Base-by-base conservation (phyloP, 2,329 filamentous ascomycete species). In the Plenodomus lindquistii region DNA sequence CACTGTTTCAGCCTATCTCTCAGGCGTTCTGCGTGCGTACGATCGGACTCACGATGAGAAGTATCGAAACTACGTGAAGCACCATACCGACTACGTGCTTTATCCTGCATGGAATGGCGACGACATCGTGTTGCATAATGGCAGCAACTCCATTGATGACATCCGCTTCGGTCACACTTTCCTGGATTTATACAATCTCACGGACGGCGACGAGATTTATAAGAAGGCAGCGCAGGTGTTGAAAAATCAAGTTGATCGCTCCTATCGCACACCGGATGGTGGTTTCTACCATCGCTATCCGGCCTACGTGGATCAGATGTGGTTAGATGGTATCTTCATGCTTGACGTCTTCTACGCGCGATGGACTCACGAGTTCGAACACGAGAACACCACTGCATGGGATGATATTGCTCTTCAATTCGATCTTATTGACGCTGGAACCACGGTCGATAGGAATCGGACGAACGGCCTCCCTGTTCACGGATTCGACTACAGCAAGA, bases 211-310 rank as follows among this genome's bases (percentile, higher is more conserved):
- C 27, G 55, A 67, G 2, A 79, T 76, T 55, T 81, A 79, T 64
- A 75, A 74, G 55, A 54, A 52, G 2, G 79, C 78, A 0, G 76
- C 78, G 5, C 70, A 71, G 3, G 67, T 67, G 4, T 67, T 81
- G 34, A 72, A 75, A 10, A 48, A 60, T n/a, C 75, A 77, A 45
- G 62, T 81, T 2, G 66, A 79, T 45, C 60, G 67, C n/a, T 75
- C 79, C 39, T 75, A 75, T 5, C 72, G 79, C 9, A 82, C 75
- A 0, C 59, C 73, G 0, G 65, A 73, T 1, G 79, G 79, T 7
- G 79, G 79, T 0, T 78, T 81, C 65, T 81, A 79, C 76, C 79
- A 81, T 50, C 66, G 73, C 1, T 58, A 70, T n/a, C 60, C 74
- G 37, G 65, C 67, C 1, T 79, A 78, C 48, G 71, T 71, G 4